Conservation (phyloP, 495 filamentous ascomycete species). For the Penicillium canescens region DNA sequence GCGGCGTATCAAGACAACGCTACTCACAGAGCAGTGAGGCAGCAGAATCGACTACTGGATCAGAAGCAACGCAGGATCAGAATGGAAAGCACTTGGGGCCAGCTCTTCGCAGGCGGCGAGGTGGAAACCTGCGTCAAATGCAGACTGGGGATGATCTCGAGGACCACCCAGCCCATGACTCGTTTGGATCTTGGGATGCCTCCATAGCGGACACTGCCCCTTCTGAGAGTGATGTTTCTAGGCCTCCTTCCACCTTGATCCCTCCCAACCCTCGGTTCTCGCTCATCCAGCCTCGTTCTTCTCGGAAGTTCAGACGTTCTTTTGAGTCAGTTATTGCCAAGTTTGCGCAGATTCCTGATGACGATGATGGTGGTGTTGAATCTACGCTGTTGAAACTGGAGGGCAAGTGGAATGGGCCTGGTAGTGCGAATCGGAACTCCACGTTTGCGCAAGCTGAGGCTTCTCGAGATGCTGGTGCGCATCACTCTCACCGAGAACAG, state of each 20-base stretch:
- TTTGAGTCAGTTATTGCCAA: conserved; percentile 89
- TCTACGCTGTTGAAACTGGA: conserved; percentile 91
- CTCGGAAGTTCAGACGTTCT: conserved; percentile 76
- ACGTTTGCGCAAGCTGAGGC: not conserved
- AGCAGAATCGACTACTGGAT: conserved; percentile 50
- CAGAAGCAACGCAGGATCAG: conserved; percentile 32
- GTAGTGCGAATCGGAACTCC: conserved; percentile 4
- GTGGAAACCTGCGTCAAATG: conserved; percentile 82
- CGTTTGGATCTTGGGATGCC: conserved; percentile 68
- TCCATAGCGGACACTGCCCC: conserved; percentile 52
- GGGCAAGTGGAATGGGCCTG: conserved; percentile 61
- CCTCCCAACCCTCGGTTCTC: conserved; percentile 53
- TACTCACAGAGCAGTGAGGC: conserved; percentile 62
- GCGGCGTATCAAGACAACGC: conserved; percentile 60
- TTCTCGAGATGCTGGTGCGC: not conserved
- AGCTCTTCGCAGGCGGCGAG: conserved; percentile 80
- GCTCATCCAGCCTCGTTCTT: conserved; percentile 72
- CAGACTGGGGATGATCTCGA: conserved; percentile 72
- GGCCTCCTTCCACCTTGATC: conserved; percentile 34
- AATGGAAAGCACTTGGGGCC: conserved; percentile 41
- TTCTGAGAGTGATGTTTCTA: conserved; percentile 24
- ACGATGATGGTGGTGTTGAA: conserved; percentile 91
- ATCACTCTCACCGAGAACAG: not conserved
- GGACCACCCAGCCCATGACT: conserved; percentile 61
- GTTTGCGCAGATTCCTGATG: conserved; percentile 87